Conservation (phyloP, 2,329 filamentous ascomycete species). For the Huntiella bhutanensis region DNA sequence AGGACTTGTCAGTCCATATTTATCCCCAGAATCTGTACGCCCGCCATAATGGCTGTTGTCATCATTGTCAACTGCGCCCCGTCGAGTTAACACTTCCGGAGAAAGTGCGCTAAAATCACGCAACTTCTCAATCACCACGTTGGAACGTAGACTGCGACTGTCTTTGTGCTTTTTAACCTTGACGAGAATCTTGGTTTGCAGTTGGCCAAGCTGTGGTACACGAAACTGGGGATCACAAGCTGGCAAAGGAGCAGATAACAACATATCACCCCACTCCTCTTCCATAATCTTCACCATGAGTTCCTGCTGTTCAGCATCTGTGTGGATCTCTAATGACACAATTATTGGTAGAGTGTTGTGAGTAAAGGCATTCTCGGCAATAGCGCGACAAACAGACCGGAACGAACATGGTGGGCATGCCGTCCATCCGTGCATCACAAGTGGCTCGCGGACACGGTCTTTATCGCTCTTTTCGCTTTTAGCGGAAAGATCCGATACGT, state of each 20-base stretch:
- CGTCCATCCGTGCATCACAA: slow-evolving; percentile 69
- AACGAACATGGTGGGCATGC: slow-evolving; percentile 75
- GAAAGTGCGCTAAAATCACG: slow-evolving; percentile 15
- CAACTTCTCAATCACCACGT: slow-evolving; percentile 16
- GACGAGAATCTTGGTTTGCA: slow-evolving; percentile 64
- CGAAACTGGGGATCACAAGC: slow-evolving; percentile 31
- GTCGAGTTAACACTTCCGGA: slow-evolving; percentile 1
- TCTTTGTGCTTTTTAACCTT: slow-evolving; percentile 50
- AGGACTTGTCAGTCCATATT: not conserved
- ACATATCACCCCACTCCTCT: slow-evolving; percentile 59
- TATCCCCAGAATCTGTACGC: too few relatives aligned
- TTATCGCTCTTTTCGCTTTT: slow-evolving; percentile 6
- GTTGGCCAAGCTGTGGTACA: slow-evolving; percentile 50
- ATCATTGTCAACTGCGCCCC: not conserved
- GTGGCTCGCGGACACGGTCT: slow-evolving; percentile 35
- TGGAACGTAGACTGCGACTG: slow-evolving; percentile 12
- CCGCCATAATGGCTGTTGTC: not conserved
- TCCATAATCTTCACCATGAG: slow-evolving; percentile 90
- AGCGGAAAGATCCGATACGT: not conserved
- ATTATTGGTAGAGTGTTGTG: slow-evolving; percentile 66
- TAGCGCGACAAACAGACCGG: slow-evolving; percentile 64
- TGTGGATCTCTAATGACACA: slow-evolving; percentile 82
- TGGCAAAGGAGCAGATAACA: slow-evolving; percentile 42
- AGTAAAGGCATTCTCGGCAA: slow-evolving; percentile 61
- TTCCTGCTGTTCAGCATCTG: slow-evolving; percentile 63